Evolutionary conservation across 306 rosid genomes (phyloP), one percentile per base, ranked within the genome.

Genomic region (Alnus glutinosa): DNA sequence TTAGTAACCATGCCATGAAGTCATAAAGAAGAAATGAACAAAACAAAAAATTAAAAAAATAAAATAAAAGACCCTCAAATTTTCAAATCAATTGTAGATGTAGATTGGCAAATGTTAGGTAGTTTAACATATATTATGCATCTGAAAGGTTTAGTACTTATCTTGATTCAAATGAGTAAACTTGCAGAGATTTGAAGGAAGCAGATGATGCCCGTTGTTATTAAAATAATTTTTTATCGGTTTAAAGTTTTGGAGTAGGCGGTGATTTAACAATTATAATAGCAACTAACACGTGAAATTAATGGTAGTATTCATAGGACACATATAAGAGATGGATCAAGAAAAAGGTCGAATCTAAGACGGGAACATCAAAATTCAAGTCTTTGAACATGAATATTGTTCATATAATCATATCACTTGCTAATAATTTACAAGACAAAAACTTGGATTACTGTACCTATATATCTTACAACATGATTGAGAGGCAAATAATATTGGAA

Each of bases 361-460:
- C 81, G 55, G 42, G 70, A 9, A 66, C 57, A 74, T 52, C 5
- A 74, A 71, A 79, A 64, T 64, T 30, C 71, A 52, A 12, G 39
- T 67, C 9, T 67, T 67, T 44, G 66, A 19, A 59, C 66, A 28
- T 59, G 66, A 10, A 59, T 59, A 13, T 59, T 59, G 37, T 23
- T 32, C 66, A 59, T 59, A 42, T 42, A 0, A 5, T 32, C 66
- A 59, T 59, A 42, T 42, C 7, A 5, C 7, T 42, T 42, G 46
- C 46, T 42, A 42, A 5, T 6, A 62, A 62, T 13, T 14, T 62
- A 13, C 16, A 13, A 62, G 11, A 32, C 39, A 11, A 61, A 30
- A 30, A 61, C 42, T 61, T 11, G 11, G 18, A 61, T 61, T 30
- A 28, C 30, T 61, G 68, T 30, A 61, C 67, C 67, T 30, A 4